phyloP scores from a whole-genome alignment of 306 rosid genomes.

The Prunus padus region DNA sequence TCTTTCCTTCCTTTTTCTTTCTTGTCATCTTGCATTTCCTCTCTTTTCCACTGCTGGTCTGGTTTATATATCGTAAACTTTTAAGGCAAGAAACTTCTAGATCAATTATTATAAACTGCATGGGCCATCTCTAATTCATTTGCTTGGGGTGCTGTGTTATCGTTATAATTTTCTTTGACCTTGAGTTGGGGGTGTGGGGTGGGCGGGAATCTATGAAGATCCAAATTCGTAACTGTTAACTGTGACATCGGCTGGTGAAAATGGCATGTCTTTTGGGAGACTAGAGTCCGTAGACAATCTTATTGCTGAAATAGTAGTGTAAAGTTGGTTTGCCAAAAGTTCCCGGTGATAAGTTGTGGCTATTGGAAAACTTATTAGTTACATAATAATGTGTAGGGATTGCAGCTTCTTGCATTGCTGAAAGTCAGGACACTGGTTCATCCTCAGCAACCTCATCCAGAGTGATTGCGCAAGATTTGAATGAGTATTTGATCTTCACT shows the following conservation, averaged over 20 bases:
- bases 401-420: conserved; percentile 57
- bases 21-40: background rate
- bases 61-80: background rate
- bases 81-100: background rate
- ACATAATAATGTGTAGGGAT: conserved; percentile 23
- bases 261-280: conserved; percentile 1
- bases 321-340: background rate
- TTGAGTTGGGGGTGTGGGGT: background rate
- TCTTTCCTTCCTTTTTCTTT: background rate
- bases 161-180: background rate
- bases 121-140: background rate
- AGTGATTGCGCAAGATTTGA: conserved; percentile 40
- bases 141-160: background rate
- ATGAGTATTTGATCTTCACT: conserved; percentile 35
- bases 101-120: background rate
- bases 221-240: background rate
- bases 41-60: background rate
- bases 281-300: background rate
- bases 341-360: conserved; percentile 8
- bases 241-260: conserved; percentile 9
- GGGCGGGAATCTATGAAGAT: background rate
- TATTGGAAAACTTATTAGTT: conserved; percentile 16
- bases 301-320: background rate
- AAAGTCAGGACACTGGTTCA: conserved; percentile 58
- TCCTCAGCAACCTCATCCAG: conserved; percentile 46